phyloP scores from a whole-genome alignment of 176 grass and related monocot genomes.

The Areca catechu region DNA sequence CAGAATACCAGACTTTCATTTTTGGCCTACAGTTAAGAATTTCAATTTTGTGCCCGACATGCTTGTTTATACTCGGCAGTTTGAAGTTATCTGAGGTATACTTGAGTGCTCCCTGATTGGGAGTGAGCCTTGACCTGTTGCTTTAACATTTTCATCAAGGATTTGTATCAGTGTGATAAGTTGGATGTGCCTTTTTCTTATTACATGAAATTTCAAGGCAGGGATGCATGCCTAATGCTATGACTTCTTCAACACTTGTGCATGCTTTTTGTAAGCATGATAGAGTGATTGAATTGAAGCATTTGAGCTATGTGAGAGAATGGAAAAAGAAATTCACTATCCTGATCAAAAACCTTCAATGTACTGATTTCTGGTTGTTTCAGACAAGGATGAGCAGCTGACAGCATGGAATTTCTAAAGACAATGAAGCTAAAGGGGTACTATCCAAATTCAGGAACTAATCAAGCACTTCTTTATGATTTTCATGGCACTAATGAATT shows the following conservation, averaged over 20 bases:
- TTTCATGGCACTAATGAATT: constrained; percentile 43
- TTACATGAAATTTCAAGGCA: constrained; percentile 76
- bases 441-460: constrained; percentile 70
- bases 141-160: constrained; percentile 85
- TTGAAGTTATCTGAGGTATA: constrained; percentile 64
- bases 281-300: constrained; percentile 32
- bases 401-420: constrained; percentile 45
- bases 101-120: constrained; percentile 37
- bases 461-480: constrained; percentile 68
- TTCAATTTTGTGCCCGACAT: constrained; percentile 82
- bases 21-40: constrained; percentile 62
- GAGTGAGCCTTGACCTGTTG: constrained; percentile 55
- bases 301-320: constrained; percentile 48
- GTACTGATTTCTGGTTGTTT: constrained; percentile 78
- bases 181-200: constrained; percentile 47
- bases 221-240: constrained; percentile 46
- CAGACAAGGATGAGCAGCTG: constrained; percentile 32
- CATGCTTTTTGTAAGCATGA: constrained; percentile 43
- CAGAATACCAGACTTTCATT: constrained; percentile 49
- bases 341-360: constrained; percentile 68
- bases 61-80: constrained; percentile 72
- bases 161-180: constrained; percentile 44
- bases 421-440: constrained; percentile 44
- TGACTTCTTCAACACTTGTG: constrained; percentile 65
- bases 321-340: constrained; percentile 32